Percentiles rank a stretch among this genome's conserved stretches.
Evolutionary conservation across 352 stramenopile species (phyloP).

Genomic region (Thraustotheca clavata): DNA sequence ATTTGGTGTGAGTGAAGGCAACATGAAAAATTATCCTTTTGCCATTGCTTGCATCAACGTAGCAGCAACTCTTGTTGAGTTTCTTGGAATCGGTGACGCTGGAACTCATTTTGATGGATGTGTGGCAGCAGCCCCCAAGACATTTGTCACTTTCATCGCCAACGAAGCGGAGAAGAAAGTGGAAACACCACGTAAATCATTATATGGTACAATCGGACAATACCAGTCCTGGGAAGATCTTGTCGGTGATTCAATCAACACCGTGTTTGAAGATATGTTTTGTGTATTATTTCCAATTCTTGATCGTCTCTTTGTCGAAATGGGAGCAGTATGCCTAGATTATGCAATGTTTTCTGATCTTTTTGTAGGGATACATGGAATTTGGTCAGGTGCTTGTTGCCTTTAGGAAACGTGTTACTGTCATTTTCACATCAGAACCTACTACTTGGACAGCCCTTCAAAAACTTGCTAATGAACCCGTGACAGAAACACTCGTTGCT

Average conservation of each 20-base stretch:
- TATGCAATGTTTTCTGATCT: slow-evolving; percentile 8
- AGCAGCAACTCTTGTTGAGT: slow-evolving; percentile 57
- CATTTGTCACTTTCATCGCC: slow-evolving; percentile 60
- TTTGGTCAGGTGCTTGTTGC: slow-evolving; percentile 72
- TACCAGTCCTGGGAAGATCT: slow-evolving; percentile 73
- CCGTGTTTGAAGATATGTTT: slow-evolving; percentile 83
- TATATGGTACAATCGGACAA: slow-evolving; percentile 25
- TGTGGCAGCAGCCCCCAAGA: slow-evolving; percentile 60
- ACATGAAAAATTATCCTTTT: slow-evolving; percentile 86
- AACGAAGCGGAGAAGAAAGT: slow-evolving; percentile 28
- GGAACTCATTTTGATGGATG: slow-evolving; percentile 67
- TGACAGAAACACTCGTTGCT: slow-evolving; percentile 40
- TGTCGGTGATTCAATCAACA: slow-evolving; percentile 52
- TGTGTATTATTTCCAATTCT: slow-evolving; percentile 71
- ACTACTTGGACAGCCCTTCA: slow-evolving; percentile 51
- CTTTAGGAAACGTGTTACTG: slow-evolving; percentile 51
- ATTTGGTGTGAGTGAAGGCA: slow-evolving; percentile 74
- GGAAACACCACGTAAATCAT: slow-evolving; percentile 7
- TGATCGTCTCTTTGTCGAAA: slow-evolving; percentile 78
- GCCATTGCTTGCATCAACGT: slow-evolving; percentile 84
- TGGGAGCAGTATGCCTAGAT: slow-evolving; percentile 60
- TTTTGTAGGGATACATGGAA: slow-evolving; percentile 76
- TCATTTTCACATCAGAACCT: slow-evolving; percentile 66
- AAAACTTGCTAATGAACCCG: slow-evolving; percentile 54
- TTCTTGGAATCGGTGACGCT: slow-evolving; percentile 64